Base-by-base conservation (phyloP, 129 eudicot genomes). In the Lactuca sativa region DNA sequence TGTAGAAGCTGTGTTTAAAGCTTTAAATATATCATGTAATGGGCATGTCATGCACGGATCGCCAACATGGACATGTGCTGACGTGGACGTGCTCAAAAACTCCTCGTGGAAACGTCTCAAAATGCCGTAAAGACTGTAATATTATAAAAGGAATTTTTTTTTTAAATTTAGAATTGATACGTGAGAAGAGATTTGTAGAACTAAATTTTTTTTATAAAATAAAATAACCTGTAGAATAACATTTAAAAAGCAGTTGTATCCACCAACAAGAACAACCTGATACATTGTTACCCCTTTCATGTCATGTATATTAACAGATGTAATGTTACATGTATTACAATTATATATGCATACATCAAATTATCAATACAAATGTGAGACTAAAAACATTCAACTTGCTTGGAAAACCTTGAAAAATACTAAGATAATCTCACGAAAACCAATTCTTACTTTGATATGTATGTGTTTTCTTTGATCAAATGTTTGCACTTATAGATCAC, bases 1-100 rank as follows among this genome's bases (percentile, higher is more conserved):
- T 9, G 71, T 75, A 54, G 95, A 77, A 48, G 88, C 75, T 65
- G 41, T 59, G 83, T 85, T 89, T 64, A 93, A 70, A 73, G 95
- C 92, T 62, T 68, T 74, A 59, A 93, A 89, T 37, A 93, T 89
- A 59, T 85, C 88, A 77, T 72, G 87, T 21, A 93, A 81, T 66
- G 98, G 92, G 83, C 98, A 93, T 17, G 79, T 77, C 60, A 93
- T 96, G 85, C 98, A 93, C 44, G 98, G 98, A 81, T 89, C 92
- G 34, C 98, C 98, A 73, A 89, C 92, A 83, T 89, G 98, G 64
- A 71, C 75, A 78, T 93, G 98, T 67, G 72, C 90, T 51, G 81
- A 77, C 10, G 86, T 77, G 74, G 90, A 83, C 58, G 86, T 84
- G 71, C 72, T 75, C 85, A 93, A 64, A 72, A 93, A 89, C 55